A percentile compares a stretch with the other conserved stretches of the same genome.
Conservation (phyloP, 1,284 basidiomycete genomes). For the Ganoderma meredithae region DNA sequence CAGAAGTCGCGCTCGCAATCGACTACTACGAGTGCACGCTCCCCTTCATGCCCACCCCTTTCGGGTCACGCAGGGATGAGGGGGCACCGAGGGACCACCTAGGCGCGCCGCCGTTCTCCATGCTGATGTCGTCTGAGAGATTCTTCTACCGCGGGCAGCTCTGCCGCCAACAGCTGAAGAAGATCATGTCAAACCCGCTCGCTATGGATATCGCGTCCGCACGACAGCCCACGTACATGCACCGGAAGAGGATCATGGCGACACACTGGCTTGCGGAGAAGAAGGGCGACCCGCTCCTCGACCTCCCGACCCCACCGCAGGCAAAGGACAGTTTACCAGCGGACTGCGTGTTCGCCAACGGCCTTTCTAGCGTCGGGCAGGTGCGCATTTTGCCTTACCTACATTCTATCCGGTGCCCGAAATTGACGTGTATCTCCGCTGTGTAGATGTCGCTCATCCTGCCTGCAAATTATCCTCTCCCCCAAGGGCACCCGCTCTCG, state of each 20-base stretch:
- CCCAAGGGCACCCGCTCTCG: constrained; percentile 24
- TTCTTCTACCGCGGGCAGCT: constrained; percentile 54
- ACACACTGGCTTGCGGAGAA: constrained; percentile 23
- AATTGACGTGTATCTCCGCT: neutral
- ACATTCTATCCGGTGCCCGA: neutral
- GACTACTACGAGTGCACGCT: constrained; percentile 53
- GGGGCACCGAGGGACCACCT: constrained; percentile 36
- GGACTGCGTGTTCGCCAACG: constrained; percentile 30
- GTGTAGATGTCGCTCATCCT: constrained; percentile 25
- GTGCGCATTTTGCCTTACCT: constrained; percentile 39
- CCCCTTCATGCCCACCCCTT: constrained; percentile 55
- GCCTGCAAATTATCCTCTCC: constrained; percentile 30
- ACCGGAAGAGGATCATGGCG: constrained; percentile 36
- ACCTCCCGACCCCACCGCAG: constrained; percentile 7
- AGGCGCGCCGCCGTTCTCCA: constrained; percentile 48
- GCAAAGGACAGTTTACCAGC: constrained; percentile 8
- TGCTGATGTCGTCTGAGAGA: constrained; percentile 52
- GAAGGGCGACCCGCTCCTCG: constrained; percentile 25
- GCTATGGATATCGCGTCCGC: constrained; percentile 53
- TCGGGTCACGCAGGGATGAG: constrained; percentile 18
- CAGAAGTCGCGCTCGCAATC: constrained; percentile 53
- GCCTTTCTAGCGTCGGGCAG: constrained; percentile 55
- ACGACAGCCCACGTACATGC: constrained; percentile 32
- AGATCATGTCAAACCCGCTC: constrained; percentile 52
- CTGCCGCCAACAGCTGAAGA: constrained; percentile 47